A percentile compares a stretch with the other conserved stretches of the same genome.
These are phyloP conservation scores for Meripilus lineatus DNA, from an alignment of 1,284 basidiomycete genomes.

Conservation along the genomic window DNA sequence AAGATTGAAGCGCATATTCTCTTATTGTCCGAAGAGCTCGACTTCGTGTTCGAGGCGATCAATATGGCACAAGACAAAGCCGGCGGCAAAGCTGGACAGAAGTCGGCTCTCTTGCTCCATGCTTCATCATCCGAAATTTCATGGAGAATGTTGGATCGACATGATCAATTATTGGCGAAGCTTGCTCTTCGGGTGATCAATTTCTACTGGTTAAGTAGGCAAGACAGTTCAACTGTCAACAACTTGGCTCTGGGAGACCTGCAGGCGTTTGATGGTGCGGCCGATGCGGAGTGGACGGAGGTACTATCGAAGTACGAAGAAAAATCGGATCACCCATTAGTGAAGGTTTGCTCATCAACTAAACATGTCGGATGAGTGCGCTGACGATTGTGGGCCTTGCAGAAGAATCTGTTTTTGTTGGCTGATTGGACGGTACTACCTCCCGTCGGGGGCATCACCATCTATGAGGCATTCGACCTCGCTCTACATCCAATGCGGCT, in stretches of 20 bases:
- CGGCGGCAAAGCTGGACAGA: constrained; percentile 69
- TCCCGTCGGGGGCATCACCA: constrained; percentile 91
- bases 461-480: constrained; percentile 83
- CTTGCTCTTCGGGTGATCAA: constrained; percentile 77
- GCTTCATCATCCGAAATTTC: constrained; percentile 86
- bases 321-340: constrained; percentile 58
- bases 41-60: constrained; percentile 88
- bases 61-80: constrained; percentile 74
- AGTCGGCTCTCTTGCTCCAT: constrained; percentile 80
- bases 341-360: constrained; percentile 46
- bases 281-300: constrained; percentile 83
- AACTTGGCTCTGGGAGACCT: constrained; percentile 76
- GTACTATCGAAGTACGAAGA: constrained; percentile 79
- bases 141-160: constrained; percentile 88
- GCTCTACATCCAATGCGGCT: constrained; percentile 85
- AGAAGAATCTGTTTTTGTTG: constrained; percentile 65
- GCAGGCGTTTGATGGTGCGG: constrained; percentile 84
- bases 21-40: constrained; percentile 76
- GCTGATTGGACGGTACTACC: constrained; percentile 81
- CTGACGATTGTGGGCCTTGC: constrained; percentile 11
- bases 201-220: constrained; percentile 83
- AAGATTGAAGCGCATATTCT: constrained; percentile 76
- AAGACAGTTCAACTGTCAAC: constrained; percentile 86
- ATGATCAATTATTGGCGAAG: constrained; percentile 78
- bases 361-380: constrained; percentile 2